Base-by-base conservation (phyloP, 78 protist species). In the Dictyostelium purpureum region DNA sequence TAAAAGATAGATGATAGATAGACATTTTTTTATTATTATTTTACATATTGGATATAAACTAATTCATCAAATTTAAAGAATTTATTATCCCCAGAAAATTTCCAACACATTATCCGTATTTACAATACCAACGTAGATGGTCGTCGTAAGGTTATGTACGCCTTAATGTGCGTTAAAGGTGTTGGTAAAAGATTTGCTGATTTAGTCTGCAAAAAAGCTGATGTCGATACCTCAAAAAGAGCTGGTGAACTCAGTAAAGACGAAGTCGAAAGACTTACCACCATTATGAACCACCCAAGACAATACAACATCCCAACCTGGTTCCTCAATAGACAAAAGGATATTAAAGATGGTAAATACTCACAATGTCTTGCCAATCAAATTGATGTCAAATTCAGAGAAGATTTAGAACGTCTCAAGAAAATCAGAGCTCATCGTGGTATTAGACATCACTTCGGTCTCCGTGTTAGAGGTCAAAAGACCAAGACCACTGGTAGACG, bases 391-490 rank as follows among this genome's bases (percentile, higher is more conserved):
- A 95, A 95, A 94, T 92, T 97, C 79, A 98, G 99, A 94, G 99
- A 99, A 76, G 99, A 98, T 85, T 75, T 99, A 51, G 99, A 99
- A 97, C 95, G 99, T 79, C 79, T 99, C 65, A 97, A 97, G 96
- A 99, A 98, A 97, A 98, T 98, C 96, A 71, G 97, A 43, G 75
- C 88, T 49, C 99, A 99, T 96, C 90, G 99, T 31, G 99, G 99
- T 97, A 91, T 99, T 47, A 96, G 97, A 61, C 99, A 99, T 96
- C 87, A 85, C 95, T 97, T 98, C 97, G 99, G 99, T 42, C 93
- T 98, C 93, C 96, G 97, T n/a, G 99, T 99, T 77, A 97, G 99
- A 65, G 99, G 99, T 81, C 99, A 99, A 97, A 99, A 97, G 98
- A 99, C 99, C 59, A 98, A 98, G 97, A 99, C 99, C 66, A 99